Evolutionary conservation across 768 basidiomycete genomes (phyloP), one percentile per base, ranked within the genome.

Genomic region (Termitomyces sp.): DNA sequence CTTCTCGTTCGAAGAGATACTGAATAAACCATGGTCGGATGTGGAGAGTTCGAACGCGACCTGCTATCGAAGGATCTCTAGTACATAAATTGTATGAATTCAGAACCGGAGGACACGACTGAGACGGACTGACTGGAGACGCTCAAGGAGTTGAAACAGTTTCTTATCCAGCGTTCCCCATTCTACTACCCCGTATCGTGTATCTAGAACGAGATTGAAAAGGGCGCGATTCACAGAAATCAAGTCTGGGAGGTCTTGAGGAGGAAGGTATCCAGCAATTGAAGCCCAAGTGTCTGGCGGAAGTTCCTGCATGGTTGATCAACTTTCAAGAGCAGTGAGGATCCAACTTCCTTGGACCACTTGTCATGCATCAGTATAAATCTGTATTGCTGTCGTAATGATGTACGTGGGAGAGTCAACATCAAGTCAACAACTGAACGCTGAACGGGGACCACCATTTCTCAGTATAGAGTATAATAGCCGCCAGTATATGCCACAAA

Each of bases 11-110:
- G 18, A 69, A 58, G 26, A 75, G 68, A 55, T 69, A 69, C 26
- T 74, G 69, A 47, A 78, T 66, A 59, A 76, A 76, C 74, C 76
- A 76, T 12, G 73, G 72, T 1, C 73, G 70, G 22, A 78, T 67
- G 39, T 68, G 65, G 14, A 76, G 64, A 20, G 67, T 66, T 22
- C 68, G 63, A n/a, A 76, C 76, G 39, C 68, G 68, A 22, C 47
- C 29, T 0, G 72, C 74, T 32, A 74, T 67, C 4, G 67, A 50
- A 36, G 72, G 72, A 16, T 66, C 65, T 58, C 74, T 75, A 31
- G 5, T 52, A n/a, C 27, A 26, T 26, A 31, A 10, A 43, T 7
- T 22, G 16, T 37, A 14, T 36, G 16, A n/a, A 16, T 22, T 32
- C 16, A 27, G 20, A 12, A 20, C 29, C 29, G n/a, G 29, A 20